phyloP scores from a whole-genome alignment of 805 yeast species.

The Metschnikowia anglica region DNA sequence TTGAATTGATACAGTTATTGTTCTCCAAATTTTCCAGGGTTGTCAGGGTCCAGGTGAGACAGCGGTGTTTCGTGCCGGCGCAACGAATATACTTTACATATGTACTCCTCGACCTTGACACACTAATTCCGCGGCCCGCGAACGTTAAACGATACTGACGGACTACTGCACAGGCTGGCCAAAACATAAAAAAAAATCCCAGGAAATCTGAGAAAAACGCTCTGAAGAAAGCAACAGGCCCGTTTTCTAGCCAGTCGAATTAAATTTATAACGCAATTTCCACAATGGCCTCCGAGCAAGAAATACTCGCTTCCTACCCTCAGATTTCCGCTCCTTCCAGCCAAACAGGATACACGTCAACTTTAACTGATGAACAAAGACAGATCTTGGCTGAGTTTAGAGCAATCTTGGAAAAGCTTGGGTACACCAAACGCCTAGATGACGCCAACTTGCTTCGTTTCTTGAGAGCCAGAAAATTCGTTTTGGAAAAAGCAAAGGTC shows the following conservation, averaged over 20 bases:
- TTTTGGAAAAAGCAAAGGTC: constrained; percentile 67
- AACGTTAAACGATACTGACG: not conserved
- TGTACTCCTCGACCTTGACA: not conserved
- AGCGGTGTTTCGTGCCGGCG: too few species aligned
- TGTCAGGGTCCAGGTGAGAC: too few species aligned
- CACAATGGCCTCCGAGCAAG: constrained; percentile 32
- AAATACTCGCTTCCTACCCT: constrained; percentile 61
- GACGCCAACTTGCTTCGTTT: constrained; percentile 84
- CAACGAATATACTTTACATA: too few species aligned
- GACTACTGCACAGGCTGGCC: constrained; percentile 12
- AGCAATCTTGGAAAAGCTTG: constrained; percentile 55
- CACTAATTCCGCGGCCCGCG: constrained; percentile 2
- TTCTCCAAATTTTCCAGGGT: too few species aligned
- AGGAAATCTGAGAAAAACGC: constrained; percentile 8
- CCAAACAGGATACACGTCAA: constrained; percentile 80
- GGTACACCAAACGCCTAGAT: constrained; percentile 77
- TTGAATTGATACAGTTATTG: too few species aligned
- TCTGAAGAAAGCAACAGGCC: not conserved
- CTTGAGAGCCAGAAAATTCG: constrained; percentile 93
- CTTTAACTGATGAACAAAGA: constrained; percentile 67
- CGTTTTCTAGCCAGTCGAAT: constrained; percentile 4
- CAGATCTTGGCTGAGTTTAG: constrained; percentile 58
- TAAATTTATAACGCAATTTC: not conserved
- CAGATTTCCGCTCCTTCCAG: constrained; percentile 60
- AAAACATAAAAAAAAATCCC: constrained; percentile 10